phyloP scores from a whole-genome alignment of 176 grass and related monocot genomes.

The Aegilops bicornis region DNA sequence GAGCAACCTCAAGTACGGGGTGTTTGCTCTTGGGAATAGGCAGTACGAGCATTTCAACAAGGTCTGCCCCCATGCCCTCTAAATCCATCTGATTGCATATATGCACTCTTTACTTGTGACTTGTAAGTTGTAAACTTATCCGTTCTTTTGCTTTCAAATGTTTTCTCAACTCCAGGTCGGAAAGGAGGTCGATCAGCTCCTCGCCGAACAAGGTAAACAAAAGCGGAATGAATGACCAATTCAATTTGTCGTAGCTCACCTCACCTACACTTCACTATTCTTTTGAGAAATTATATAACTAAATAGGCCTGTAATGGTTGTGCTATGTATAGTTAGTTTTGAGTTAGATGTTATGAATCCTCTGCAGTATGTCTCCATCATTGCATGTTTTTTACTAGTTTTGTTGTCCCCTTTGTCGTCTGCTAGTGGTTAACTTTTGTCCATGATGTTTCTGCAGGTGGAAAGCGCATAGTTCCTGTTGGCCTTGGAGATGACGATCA shows the following conservation, averaged over 20 bases:
- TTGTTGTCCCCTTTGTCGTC: neutral
- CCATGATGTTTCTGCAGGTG: conserved; percentile 57
- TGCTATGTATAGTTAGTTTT: neutral
- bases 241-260: neutral
- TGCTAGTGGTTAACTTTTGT: neutral
- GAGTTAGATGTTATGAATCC: neutral
- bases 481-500: conserved; percentile 97
- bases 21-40: conserved; percentile 83
- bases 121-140: neutral
- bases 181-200: conserved; percentile 75
- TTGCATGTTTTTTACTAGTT: neutral
- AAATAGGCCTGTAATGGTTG: neutral
- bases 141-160: neutral
- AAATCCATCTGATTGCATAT: neutral
- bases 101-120: neutral
- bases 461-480: conserved; percentile 64
- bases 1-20: conserved; percentile 53
- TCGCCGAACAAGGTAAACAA: conserved; percentile 66
- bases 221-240: neutral
- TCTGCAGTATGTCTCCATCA: neutral
- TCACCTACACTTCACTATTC: neutral
- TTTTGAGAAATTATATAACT: neutral
- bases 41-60: conserved; percentile 98
- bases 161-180: conserved; percentile 53
- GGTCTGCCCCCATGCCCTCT: conserved; percentile 42